Conservation (phyloP, 345 rosid genomes). For the Anacardium occidentale region DNA sequence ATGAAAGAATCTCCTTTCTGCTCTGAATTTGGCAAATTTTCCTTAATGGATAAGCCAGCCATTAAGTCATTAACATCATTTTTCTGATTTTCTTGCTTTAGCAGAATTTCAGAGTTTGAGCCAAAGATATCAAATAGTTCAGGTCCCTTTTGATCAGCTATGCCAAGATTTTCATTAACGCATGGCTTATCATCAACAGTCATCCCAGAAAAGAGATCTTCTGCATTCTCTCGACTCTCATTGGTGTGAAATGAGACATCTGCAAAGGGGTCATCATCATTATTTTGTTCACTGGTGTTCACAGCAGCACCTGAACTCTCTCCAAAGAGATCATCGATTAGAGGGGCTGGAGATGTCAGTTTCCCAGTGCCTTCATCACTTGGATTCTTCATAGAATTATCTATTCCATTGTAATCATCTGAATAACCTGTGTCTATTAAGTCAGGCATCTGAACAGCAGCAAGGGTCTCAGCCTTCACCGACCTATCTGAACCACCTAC, state of each 20-base stretch:
- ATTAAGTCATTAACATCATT: constrained; percentile 56
- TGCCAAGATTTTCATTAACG: constrained; percentile 36
- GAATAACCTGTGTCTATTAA: constrained; percentile 77
- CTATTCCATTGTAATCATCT: constrained; percentile 42
- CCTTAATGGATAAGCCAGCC: constrained; percentile 64
- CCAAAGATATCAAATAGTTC: constrained; percentile 72
- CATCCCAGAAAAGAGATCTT: constrained; percentile 88
- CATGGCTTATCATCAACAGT: constrained; percentile 50
- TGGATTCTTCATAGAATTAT: constrained; percentile 36
- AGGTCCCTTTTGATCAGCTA: constrained; percentile 28
- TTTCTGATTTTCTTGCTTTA: constrained; percentile 39
- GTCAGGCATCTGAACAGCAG: constrained; percentile 58
- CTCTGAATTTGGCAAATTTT: constrained; percentile 34
- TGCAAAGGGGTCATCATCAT: constrained; percentile 78
- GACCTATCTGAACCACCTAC: constrained; percentile 44
- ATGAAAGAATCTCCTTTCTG: constrained; percentile 43
- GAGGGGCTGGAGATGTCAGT: constrained; percentile 41
- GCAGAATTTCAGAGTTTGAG: constrained; percentile 33
- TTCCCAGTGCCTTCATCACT: constrained; percentile 41
- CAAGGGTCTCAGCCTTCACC: constrained; percentile 40
- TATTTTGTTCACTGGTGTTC: constrained; percentile 40
- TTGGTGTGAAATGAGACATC: constrained; percentile 75
- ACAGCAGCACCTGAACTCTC: constrained; percentile 41
- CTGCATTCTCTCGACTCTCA: constrained; percentile 40
- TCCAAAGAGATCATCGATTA: constrained; percentile 76